Evolutionary conservation across 495 filamentous ascomycete genomes (phyloP), one percentile per base, ranked within the genome.

Genomic region (Parathielavia hyrcaniae): DNA sequence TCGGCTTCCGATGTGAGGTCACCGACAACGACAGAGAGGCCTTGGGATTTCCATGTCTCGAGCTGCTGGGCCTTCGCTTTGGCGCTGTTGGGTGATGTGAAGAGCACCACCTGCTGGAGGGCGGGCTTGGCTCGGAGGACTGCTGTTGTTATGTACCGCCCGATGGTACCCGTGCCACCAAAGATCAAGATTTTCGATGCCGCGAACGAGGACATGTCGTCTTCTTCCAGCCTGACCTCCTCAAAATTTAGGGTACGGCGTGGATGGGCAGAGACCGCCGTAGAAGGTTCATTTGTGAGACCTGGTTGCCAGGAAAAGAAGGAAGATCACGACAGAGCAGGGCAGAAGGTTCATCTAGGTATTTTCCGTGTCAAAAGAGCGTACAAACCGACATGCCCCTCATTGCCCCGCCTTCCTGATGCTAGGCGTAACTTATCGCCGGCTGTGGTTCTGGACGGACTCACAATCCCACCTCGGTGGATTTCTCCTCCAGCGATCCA

Each of bases 101-200:
- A 86, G 59, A 89, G 77, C 7, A 74, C 75, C 39, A 90, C 65
- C 5, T 67, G 56, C 55, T 67, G 70, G 66, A 86, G 81, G n/a
- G 71, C 59, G 5, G 72, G 68, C 41, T 81, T 79, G 17, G 79
- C 73, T 36, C 71, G 69, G 50, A 88, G 60, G 41, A 90, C 75
- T 26, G 81, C 77, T 22, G 77, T 61, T 9, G 79, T 77, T 66
- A 90, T 88, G 71, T 82, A 81, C 19, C 73, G 66, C 59, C 86
- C 86, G 54, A 90, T 89, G 39, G 70, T 68, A 50, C 86, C 86
- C 6, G 86, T 89, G 17, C 84, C 86, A 17, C 86, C 86, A 66
- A 90, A 80, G 53, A 89, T 73, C 39, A 90, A 79, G 49, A 90
- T 72, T 41, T 81, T 81, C 20, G 72, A 70, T 16, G 74, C 71